Evolutionary conservation across 768 basidiomycete genomes (phyloP).

Genomic region (Holtermanniella nyarrowii): DNA sequence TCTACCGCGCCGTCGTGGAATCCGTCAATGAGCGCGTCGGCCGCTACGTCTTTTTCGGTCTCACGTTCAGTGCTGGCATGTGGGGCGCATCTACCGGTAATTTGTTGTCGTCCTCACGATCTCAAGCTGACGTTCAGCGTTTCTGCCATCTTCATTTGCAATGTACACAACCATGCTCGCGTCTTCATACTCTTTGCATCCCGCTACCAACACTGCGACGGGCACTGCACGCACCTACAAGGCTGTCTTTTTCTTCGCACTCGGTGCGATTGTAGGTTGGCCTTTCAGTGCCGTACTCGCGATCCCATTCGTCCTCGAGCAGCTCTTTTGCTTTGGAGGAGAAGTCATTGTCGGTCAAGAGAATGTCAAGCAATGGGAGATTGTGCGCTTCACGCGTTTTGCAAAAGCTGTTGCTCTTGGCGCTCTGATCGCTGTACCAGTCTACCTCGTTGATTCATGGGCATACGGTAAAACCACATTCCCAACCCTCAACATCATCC

Average conservation of each 20-base stretch:
- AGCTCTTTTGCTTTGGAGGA: constrained; percentile 65
- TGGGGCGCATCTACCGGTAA: constrained; percentile 80
- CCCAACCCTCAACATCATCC: constrained; percentile 86
- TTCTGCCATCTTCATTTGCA: constrained; percentile 89
- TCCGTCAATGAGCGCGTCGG: constrained; percentile 80
- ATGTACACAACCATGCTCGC: constrained; percentile 82
- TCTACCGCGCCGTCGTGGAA: constrained; percentile 71
- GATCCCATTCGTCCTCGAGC: constrained; percentile 81
- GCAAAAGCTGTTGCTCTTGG: constrained; percentile 12
- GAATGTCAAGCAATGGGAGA: constrained; percentile 13
- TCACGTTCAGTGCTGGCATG: constrained; percentile 81
- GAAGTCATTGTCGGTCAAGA: constrained; percentile 44
- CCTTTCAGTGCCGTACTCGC: constrained; percentile 84
- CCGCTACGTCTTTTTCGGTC: constrained; percentile 82
- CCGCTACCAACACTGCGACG: constrained; percentile 45
- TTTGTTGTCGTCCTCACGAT: constrained; percentile 14
- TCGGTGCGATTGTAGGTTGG: constrained; percentile 87
- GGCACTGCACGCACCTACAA: constrained; percentile 50
- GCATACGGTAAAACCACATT: constrained; percentile 71
- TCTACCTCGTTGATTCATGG: constrained; percentile 68
- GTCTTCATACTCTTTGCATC: constrained; percentile 50
- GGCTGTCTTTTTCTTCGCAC: constrained; percentile 61
- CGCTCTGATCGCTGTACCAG: constrained; percentile 49
- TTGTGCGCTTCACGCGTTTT: constrained; percentile 22
- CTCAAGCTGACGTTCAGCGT: constrained; percentile 48